Base-by-base conservation (phyloP, 2,329 filamentous ascomycete species). In the Phyllosticta citriasiana region DNA sequence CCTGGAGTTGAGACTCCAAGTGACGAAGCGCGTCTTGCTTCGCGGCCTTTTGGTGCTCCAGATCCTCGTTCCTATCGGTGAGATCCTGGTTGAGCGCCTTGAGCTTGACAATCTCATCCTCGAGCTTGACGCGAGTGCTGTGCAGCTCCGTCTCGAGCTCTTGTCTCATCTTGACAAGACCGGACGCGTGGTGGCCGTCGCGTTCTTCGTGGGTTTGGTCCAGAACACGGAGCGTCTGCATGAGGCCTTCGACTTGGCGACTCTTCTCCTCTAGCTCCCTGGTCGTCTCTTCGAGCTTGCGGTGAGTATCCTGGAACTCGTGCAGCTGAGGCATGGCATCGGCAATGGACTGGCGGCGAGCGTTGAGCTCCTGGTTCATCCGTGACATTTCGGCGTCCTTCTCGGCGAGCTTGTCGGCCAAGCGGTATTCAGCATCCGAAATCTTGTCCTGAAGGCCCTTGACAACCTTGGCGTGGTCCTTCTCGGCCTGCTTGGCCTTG, bases 191-290 rank as follows among this genome's bases (percentile, higher is more conserved):
- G 59, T 61, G 59, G 30, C 59, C 59, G 16, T 61, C 59, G 24
- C 59, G 54, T 25, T 61, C 59, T 14, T 61, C 59, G 27, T 61
- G 59, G 27, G 59, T 50, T 33, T 61, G 53, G 14, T 61, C 55
- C 16, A 61, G 59, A 35, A 55, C 55, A 33, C 55, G 53, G 14
- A 61, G 27, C 4, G 59, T 61, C n/a, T 57, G 54, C 59, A 61
- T 61, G 40, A 61, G 59, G n/a, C 59, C 59, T n/a, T 61, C 59
- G 24, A 61, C 59, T 24, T 61, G 59, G 55, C 59, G 59, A 61
- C 53, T 57, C 55, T 61, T 61, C 51, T 62, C 60, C 35, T 57
- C 60, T 6, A 57, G 53, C 14, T 62, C 59, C 27, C 53, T 61
- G 8, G 55, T 57, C 55, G 56, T 61, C 55, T 61, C 60, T 19